These are phyloP conservation scores for Emydomyces testavorans DNA, from an alignment of 2,329 filamentous ascomycete species.

Conservation along the genomic window DNA sequence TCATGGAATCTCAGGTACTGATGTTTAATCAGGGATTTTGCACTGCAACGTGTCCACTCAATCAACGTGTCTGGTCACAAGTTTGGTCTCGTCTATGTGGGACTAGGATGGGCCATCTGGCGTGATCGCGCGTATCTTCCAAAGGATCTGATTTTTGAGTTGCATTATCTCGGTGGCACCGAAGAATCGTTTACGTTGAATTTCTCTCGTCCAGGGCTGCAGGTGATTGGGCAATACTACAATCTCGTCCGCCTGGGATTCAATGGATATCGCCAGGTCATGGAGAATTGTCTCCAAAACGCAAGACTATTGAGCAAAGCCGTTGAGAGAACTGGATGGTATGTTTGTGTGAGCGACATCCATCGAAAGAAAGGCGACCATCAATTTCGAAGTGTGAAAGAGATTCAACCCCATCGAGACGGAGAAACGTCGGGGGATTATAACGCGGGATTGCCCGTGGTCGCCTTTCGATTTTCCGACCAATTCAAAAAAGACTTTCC, in stretches of 20 bases:
- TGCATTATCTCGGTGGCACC: slow-evolving; percentile 60
- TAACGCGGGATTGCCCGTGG: slow-evolving; percentile 54
- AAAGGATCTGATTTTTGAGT: slow-evolving; percentile 57
- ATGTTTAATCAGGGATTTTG: slow-evolving; percentile 30
- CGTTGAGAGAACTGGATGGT: slow-evolving; percentile 56
- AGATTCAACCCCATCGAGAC: slow-evolving; percentile 31
- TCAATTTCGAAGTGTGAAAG: slow-evolving; percentile 33
- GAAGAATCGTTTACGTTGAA: slow-evolving; percentile 61
- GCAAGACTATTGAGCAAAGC: slow-evolving; percentile 52
- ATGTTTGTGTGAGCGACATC: slow-evolving; percentile 53
- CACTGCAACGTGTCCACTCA: slow-evolving; percentile 30
- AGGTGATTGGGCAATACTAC: slow-evolving; percentile 61
- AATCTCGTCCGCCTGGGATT: slow-evolving; percentile 61
- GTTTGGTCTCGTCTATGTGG: slow-evolving; percentile 48
- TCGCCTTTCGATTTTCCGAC: slow-evolving; percentile 54
- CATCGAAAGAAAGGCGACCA: slow-evolving; percentile 46
- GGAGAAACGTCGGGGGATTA: slow-evolving; percentile 49
- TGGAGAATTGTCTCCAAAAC: slow-evolving; percentile 54
- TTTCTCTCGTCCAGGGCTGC: slow-evolving; percentile 58
- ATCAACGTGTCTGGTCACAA: slow-evolving; percentile 50
- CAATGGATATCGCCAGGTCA: slow-evolving; percentile 51
- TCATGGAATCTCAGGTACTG: not conserved
- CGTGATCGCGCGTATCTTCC: slow-evolving; percentile 54
- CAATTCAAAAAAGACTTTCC: slow-evolving; percentile 50
- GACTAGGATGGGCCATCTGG: slow-evolving; percentile 61